These are phyloP conservation scores for Bolboschoenoplectus hybrid DNA, from an alignment of 202 grass and related monocot species.

Conservation along the genomic window DNA sequence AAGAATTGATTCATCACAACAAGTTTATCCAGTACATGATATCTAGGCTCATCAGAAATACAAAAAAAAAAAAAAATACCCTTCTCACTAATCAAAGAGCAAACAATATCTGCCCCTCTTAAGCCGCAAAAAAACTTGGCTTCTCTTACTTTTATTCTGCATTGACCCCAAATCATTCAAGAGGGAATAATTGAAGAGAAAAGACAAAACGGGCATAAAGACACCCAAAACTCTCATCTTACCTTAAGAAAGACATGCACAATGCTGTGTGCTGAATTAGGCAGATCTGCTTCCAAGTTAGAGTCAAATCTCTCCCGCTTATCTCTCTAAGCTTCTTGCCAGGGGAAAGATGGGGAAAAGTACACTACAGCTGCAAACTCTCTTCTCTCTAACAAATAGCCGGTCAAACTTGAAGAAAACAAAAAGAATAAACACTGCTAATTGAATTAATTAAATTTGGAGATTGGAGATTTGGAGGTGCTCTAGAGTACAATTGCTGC, in stretches of 20 bases:
- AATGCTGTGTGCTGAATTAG: not conserved
- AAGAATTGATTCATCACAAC: slow-evolving; percentile 29
- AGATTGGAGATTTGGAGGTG: not conserved
- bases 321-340: slow-evolving; percentile 27
- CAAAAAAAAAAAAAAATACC: not conserved
- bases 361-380: slow-evolving; percentile 36
- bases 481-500: slow-evolving; percentile 82
- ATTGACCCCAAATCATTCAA: slow-evolving; percentile 18
- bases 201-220: not conserved
- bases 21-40: slow-evolving; percentile 24
- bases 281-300: slow-evolving; percentile 39
- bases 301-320: slow-evolving; percentile 37
- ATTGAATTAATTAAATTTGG: slow-evolving; percentile 42
- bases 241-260: slow-evolving; percentile 29
- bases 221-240: slow-evolving; percentile 29
- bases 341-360: not conserved
- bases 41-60: slow-evolving; percentile 28
- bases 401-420: slow-evolving; percentile 20
- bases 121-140: slow-evolving; percentile 7
- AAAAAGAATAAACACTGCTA: slow-evolving; percentile 38
- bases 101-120: slow-evolving; percentile 23
- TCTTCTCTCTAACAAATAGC: slow-evolving; percentile 38
- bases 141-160: slow-evolving; percentile 30
- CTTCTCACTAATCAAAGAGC: slow-evolving; percentile 31
- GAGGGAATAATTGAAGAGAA: slow-evolving; percentile 30